Evolutionary conservation across 305 asterid species (phyloP).

Genomic region (Nicotiana rustica): DNA sequence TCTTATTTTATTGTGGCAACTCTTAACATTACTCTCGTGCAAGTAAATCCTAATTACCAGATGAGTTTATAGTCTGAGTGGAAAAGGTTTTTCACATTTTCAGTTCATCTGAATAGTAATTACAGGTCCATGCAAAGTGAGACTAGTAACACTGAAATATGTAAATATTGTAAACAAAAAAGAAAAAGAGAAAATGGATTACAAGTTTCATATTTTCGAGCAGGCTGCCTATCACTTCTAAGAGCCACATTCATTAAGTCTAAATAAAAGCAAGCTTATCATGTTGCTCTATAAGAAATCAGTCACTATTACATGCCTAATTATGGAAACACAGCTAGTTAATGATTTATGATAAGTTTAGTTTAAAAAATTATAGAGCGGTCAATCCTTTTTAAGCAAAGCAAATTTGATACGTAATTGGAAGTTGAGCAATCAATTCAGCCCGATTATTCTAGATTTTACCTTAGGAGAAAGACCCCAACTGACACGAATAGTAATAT

Average conservation of each 20-base stretch:
- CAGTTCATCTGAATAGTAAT: too few species aligned
- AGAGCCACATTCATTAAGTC: conserved; percentile 45
- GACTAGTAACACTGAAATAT: too few species aligned
- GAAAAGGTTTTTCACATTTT: too few species aligned
- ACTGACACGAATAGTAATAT: conserved; percentile 12
- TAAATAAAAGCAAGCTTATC: conserved; percentile 18
- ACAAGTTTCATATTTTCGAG: too few species aligned
- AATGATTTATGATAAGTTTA: conserved; percentile 23
- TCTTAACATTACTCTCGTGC: too few species aligned
- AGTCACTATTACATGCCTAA: conserved; percentile 36
- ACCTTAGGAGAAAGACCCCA: neutral
- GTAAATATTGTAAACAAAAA: too few species aligned
- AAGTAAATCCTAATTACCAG: too few species aligned
- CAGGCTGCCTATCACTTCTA: neutral
- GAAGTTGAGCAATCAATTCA: conserved; percentile 58
- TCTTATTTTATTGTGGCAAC: too few species aligned
- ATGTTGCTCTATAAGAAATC: conserved; percentile 31
- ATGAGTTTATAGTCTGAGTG: too few species aligned
- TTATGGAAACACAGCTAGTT: conserved; percentile 26
- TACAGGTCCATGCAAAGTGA: too few species aligned
- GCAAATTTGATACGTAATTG: conserved; percentile 34
- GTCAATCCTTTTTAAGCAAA: neutral
- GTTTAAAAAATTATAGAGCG: neutral
- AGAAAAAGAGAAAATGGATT: too few species aligned
- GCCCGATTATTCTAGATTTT: conserved; percentile 32